Evolutionary conservation across 331 rosid species (phyloP), one percentile per base, ranked within the genome.

Genomic region (Quercus tomentella): DNA sequence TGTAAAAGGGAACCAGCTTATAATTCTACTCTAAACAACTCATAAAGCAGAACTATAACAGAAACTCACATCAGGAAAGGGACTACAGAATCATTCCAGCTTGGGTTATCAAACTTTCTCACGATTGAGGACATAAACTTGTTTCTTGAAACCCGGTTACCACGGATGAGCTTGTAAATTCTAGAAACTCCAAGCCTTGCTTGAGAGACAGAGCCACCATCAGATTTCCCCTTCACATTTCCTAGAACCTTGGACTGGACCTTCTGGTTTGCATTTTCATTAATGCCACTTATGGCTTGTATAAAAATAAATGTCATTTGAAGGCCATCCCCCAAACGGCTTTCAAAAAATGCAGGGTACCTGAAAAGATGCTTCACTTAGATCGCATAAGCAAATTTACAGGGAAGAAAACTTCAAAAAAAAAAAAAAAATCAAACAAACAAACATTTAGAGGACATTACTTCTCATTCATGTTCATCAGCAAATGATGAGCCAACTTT

Each of bases 331-430:
- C 99, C 99, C 80, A 96, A 79, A 60, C 99, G 94, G 84, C 96
- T 96, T 86, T 96, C 99, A 75, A 96, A 96, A 84, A 96, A 96
- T 72, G 99, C 86, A 56, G 98, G 99, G 85, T 96, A 96, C 99
- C 99, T 96, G 87, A 80, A 86, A 78, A 82, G 56, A 84, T 61
- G 66, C 82, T 82, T 75, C 35, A 58, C 61, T 88, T 87, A 87
- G 80, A n/a, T 28, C n/a, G 49, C 60, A 72, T 28, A 83, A 58
- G 62, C 61, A 62, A 25, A 71, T 11, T 76, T 66, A 76, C 45
- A 56, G 54, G 25, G 54, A 18, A 45, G 33, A 52, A 57, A 7
- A 67, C 70, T 25, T 60, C 26, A 57, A 17, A 56, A 73, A 21
- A 43, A 52, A 77, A 77, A 55, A 33, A 28, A 77, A 61, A n/a